phyloP scores from a whole-genome alignment of 2,329 filamentous ascomycete genomes.

The Volutella citrinella region DNA sequence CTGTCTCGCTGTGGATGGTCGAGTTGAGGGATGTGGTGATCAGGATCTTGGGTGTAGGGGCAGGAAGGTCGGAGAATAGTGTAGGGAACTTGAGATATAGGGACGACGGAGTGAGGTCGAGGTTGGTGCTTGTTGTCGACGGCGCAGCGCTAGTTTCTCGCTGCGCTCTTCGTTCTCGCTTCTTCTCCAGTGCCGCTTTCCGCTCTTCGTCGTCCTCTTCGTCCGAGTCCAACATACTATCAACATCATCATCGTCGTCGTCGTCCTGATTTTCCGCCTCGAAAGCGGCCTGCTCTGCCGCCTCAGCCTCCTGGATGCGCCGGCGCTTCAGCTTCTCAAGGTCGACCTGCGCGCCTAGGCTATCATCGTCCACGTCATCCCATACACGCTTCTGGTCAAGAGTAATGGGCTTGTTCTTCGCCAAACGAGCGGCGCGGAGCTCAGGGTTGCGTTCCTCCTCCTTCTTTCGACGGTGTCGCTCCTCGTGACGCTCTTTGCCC shows the following conservation, averaged over 20 bases:
- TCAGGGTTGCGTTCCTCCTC: conserved; percentile 82
- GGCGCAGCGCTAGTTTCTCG: conserved; percentile 52
- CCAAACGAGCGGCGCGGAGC: conserved; percentile 68
- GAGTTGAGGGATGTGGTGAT: conserved; percentile 90
- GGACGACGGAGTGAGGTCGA: conserved; percentile 60
- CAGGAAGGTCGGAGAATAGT: conserved; percentile 58
- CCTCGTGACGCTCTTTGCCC: conserved; percentile 71
- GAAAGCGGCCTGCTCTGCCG: conserved; percentile 46
- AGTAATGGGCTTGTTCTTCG: conserved; percentile 75
- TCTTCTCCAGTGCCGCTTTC: conserved; percentile 40
- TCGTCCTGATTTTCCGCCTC: conserved; percentile 41
- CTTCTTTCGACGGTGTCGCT: conserved; percentile 74
- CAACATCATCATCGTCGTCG: conserved; percentile 56
- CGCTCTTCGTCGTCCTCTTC: conserved; percentile 51
- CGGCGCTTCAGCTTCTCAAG: conserved; percentile 57
- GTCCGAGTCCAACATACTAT: conserved; percentile 77
- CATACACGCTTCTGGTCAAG: conserved; percentile 87
- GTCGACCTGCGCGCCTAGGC: conserved; percentile 53
- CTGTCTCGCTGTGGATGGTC: conserved; percentile 79
- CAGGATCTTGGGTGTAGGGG: conserved; percentile 74
- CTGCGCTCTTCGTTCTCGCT: conserved; percentile 42
- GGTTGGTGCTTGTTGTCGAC: conserved; percentile 61
- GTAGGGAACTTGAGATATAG: conserved; percentile 60
- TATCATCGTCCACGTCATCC: conserved; percentile 71
- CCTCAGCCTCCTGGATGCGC: conserved; percentile 52